Percentiles rank a stretch among this genome's conserved stretches.
Conservation (phyloP, 352 stramenopile species). For the Pythium grandisporangium region DNA sequence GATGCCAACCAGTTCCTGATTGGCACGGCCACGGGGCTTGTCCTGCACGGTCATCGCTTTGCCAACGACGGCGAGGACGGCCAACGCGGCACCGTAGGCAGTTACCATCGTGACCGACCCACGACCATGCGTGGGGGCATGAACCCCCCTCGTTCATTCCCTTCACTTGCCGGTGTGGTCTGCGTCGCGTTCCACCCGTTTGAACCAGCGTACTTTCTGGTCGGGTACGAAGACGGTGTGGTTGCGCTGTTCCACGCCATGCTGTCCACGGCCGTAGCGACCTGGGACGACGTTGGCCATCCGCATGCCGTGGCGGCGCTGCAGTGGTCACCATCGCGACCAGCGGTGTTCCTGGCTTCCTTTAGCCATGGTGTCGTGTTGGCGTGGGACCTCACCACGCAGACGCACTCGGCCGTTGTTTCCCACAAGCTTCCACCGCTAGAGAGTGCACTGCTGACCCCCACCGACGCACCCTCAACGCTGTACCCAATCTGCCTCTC, state of each 20-base stretch:
- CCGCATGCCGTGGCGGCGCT: constrained; percentile 26
- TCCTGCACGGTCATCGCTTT: constrained; percentile 32
- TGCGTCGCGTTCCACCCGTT: constrained; percentile 48
- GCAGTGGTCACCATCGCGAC: constrained; percentile 40
- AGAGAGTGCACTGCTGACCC: constrained; percentile 4
- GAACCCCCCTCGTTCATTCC: not conserved
- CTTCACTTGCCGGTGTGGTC: constrained; percentile 15
- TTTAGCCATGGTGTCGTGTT: constrained; percentile 36
- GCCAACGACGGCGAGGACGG: constrained; percentile 6
- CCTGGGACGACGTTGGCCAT: constrained; percentile 43
- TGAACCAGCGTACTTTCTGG: constrained; percentile 40
- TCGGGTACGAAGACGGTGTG: constrained; percentile 46
- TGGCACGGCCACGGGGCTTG: constrained; percentile 2
- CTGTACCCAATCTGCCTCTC: constrained; percentile 27
- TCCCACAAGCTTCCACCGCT: constrained; percentile 15
- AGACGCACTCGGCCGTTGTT: constrained; percentile 23
- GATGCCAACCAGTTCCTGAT: constrained; percentile 45
- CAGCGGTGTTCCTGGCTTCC: constrained; percentile 41
- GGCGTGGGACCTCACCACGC: constrained; percentile 43
- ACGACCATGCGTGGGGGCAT: not conserved
- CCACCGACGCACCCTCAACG: constrained; percentile 17
- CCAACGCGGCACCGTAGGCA: constrained; percentile 1
- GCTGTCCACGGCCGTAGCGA: constrained; percentile 23
- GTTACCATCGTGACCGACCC: not conserved
- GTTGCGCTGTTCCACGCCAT: constrained; percentile 39